A percentile compares a stretch with the other conserved stretches of the same genome.
Evolutionary conservation across 768 basidiomycete genomes (phyloP).

Genomic region (Chalciporus chontae): DNA sequence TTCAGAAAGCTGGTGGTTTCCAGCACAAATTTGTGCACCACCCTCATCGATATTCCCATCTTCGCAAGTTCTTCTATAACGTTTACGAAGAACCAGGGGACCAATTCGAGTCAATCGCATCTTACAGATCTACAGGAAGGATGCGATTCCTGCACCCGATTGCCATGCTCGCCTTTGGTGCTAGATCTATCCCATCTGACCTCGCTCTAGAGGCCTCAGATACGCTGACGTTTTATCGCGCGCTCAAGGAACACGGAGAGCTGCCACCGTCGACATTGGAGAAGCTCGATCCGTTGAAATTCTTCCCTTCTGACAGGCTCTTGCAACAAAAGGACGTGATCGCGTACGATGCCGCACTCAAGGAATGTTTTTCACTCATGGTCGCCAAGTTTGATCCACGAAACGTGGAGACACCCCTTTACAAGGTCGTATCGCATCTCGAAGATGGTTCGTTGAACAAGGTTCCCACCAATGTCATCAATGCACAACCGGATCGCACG

Average conservation of each 20-base stretch:
- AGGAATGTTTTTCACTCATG: slow-evolving; percentile 38
- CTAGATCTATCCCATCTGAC: slow-evolving; percentile 52
- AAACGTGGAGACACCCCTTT: slow-evolving; percentile 31
- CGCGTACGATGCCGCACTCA: slow-evolving; percentile 53
- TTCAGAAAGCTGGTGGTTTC: slow-evolving; percentile 58
- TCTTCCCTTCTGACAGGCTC: slow-evolving; percentile 40
- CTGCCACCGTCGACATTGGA: slow-evolving; percentile 21
- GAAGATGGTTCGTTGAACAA: slow-evolving; percentile 35
- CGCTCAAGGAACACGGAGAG: slow-evolving; percentile 32
- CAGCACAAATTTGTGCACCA: slow-evolving; percentile 59
- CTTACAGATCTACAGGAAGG: slow-evolving; percentile 37
- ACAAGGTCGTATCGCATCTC: slow-evolving; percentile 38
- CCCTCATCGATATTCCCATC: slow-evolving; percentile 68
- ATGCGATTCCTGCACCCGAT: slow-evolving; percentile 63
- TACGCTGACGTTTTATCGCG: slow-evolving; percentile 48
- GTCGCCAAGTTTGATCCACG: slow-evolving; percentile 36
- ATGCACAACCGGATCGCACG: slow-evolving; percentile 29
- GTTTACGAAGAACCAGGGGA: slow-evolving; percentile 20
- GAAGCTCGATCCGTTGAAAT: slow-evolving; percentile 39
- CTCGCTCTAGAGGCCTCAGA: slow-evolving; percentile 62
- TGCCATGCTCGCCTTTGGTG: slow-evolving; percentile 52
- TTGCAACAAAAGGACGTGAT: slow-evolving; percentile 61
- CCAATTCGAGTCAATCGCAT: slow-evolving; percentile 36
- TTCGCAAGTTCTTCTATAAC: slow-evolving; percentile 63
- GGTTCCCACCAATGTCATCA: slow-evolving; percentile 23